Percentiles rank a stretch among this genome's conserved stretches.
These are phyloP conservation scores for Irpex rosettiformis DNA, from an alignment of 1,284 basidiomycete genomes.

Conservation along the genomic window DNA sequence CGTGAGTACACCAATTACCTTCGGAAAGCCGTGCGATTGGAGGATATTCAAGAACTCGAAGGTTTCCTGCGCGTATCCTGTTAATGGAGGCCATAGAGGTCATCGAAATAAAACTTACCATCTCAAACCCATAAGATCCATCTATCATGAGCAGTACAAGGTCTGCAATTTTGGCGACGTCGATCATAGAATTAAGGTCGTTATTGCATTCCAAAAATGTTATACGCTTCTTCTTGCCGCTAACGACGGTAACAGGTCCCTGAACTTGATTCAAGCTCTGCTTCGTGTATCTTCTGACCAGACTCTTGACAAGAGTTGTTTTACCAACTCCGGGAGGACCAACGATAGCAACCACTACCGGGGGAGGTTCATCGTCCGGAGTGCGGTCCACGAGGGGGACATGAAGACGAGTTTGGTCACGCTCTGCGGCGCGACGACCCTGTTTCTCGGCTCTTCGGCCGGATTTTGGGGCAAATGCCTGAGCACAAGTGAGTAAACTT, in stretches of 20 bases:
- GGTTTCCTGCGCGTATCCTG: constrained; percentile 69
- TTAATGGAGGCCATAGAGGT: background rate
- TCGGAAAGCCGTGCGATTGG: constrained; percentile 96
- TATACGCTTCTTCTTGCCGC: constrained; percentile 86
- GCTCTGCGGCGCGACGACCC: constrained; percentile 88
- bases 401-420: constrained; percentile 92
- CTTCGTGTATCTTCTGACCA: constrained; percentile 93
- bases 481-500: constrained; percentile 1
- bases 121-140: constrained; percentile 97
- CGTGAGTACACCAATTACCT: constrained; percentile 94
- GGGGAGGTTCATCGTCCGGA: constrained; percentile 89
- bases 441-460: constrained; percentile 86
- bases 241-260: constrained; percentile 96
- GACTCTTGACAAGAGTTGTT: constrained; percentile 89
- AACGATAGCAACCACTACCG: constrained; percentile 94
- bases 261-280: constrained; percentile 89
- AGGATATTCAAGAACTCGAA: constrained; percentile 99
- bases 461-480: constrained; percentile 95
- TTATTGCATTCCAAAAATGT: constrained; percentile 99
- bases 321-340: constrained; percentile 98
- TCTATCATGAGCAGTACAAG: constrained; percentile 97
- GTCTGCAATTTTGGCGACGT: constrained; percentile 96
- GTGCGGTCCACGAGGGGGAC: constrained; percentile 96
- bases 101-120: constrained; percentile 56
- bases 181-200: constrained; percentile 97